phyloP scores from a whole-genome alignment of 108 stramenopile species.

The Nitzschia sp. region DNA sequence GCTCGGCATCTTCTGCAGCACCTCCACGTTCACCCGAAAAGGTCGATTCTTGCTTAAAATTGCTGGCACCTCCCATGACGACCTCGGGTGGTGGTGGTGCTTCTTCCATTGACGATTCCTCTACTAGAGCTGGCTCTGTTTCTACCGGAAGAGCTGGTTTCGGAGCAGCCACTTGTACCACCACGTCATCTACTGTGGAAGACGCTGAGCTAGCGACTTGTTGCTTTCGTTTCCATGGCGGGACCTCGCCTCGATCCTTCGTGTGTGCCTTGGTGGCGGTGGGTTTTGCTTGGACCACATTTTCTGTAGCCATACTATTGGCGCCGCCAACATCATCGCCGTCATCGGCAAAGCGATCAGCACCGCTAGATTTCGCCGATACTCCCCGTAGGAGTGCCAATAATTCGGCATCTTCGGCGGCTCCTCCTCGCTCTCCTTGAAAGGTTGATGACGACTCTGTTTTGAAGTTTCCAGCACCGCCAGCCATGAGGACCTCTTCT shows the following conservation, averaged over 20 bases:
- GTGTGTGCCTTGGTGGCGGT: constrained; percentile 8
- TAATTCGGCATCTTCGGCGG: constrained; percentile 71
- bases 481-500: constrained; percentile 4
- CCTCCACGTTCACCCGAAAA: constrained; percentile 71
- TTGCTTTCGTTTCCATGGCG: constrained; percentile 52
- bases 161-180: neutral
- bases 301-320: neutral
- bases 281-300: constrained; percentile 19
- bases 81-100: constrained; percentile 8
- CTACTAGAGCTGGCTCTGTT: neutral
- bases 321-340: neutral
- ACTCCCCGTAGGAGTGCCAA: constrained; percentile 67
- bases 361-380: constrained; percentile 48
- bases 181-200: neutral
- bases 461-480: constrained; percentile 35
- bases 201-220: too few relatives aligned
- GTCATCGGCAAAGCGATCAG: constrained; percentile 48
- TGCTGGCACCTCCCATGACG: constrained; percentile 12
- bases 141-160: neutral
- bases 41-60: constrained; percentile 34
- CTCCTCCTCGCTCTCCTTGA: constrained; percentile 64
- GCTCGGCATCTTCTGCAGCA: constrained; percentile 69
- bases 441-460: constrained; percentile 44
- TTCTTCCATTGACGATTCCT: neutral
- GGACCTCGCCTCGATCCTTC: constrained; percentile 4